A percentile compares a stretch with the other conserved stretches of the same genome.
These are phyloP conservation scores for Erucastrum elatum DNA, from an alignment of 345 rosid genomes.

Conservation along the genomic window DNA sequence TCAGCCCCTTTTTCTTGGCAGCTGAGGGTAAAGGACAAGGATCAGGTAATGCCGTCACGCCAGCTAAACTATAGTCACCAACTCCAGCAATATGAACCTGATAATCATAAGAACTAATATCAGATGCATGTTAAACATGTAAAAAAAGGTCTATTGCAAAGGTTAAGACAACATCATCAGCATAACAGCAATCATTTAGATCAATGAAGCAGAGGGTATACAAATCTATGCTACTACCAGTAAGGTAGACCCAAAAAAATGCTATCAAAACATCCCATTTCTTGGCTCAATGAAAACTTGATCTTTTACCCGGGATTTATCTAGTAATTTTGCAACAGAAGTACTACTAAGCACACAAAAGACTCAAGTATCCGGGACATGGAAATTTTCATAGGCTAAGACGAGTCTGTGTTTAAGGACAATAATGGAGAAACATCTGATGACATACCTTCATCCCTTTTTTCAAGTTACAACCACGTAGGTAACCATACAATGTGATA, in stretches of 20 bases:
- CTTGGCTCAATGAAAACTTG: not conserved
- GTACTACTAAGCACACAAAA: slow-evolving; percentile 12
- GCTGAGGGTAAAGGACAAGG: slow-evolving; percentile 97
- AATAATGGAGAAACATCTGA: slow-evolving; percentile 3
- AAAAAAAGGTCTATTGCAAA: slow-evolving; percentile 20
- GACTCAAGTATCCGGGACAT: slow-evolving; percentile 4
- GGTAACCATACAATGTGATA: slow-evolving; percentile 81
- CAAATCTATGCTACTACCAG: slow-evolving; percentile 4
- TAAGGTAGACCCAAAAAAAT: not conserved
- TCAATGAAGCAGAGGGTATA: slow-evolving; percentile 3
- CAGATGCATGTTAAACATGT: slow-evolving; percentile 13
- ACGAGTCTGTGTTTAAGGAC: not conserved
- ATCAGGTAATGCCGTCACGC: slow-evolving; percentile 76
- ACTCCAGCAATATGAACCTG: slow-evolving; percentile 99
- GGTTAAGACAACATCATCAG: slow-evolving; percentile 12
- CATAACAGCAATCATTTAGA: slow-evolving; percentile 6
- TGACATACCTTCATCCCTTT: slow-evolving; percentile 74
- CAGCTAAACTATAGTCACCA: slow-evolving; percentile 83
- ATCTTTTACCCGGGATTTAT: not conserved
- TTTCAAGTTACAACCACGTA: slow-evolving; percentile 95
- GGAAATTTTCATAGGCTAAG: not conserved
- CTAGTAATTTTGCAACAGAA: not conserved
- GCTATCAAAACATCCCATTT: slow-evolving; percentile 10
- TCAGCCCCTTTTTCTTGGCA: slow-evolving; percentile 80
- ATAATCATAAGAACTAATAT: slow-evolving; percentile 20